These are phyloP conservation scores for Margaritispora aquatica DNA, from an alignment of 495 filamentous ascomycete genomes.

Conservation along the genomic window DNA sequence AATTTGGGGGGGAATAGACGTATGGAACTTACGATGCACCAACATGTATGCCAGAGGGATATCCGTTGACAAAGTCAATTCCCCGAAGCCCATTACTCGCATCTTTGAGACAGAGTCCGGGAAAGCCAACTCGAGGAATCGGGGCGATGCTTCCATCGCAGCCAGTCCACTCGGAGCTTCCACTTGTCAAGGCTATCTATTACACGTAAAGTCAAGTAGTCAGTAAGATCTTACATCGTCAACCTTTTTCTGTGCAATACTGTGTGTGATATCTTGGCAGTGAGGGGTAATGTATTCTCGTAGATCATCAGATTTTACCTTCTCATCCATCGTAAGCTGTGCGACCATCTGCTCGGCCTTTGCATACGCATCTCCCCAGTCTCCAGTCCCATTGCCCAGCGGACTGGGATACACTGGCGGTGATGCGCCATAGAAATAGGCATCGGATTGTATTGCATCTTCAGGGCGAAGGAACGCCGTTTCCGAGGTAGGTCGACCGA, in stretches of 20 bases:
- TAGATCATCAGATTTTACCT: too few species aligned
- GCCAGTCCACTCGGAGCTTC: neutral
- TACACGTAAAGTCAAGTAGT: too few species aligned
- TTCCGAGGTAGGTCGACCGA: too few species aligned
- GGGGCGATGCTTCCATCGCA: slow-evolving; percentile 19
- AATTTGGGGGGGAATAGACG: too few species aligned
- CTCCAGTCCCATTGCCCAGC: neutral
- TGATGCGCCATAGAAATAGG: neutral
- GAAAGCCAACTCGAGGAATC: slow-evolving; percentile 48
- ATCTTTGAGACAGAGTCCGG: slow-evolving; percentile 57
- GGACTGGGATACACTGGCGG: slow-evolving; percentile 1
- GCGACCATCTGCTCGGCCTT: slow-evolving; percentile 48
- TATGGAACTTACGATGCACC: slow-evolving; percentile 24
- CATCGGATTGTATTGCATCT: too few species aligned
- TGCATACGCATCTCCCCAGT: slow-evolving; percentile 40
- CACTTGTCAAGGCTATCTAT: neutral
- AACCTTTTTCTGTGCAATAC: too few species aligned
- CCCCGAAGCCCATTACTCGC: slow-evolving; percentile 54
- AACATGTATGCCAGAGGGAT: slow-evolving; percentile 29
- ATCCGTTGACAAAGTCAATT: slow-evolving; percentile 53
- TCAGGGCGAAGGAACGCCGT: too few species aligned
- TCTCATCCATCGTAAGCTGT: slow-evolving; percentile 54
- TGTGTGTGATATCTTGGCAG: too few species aligned
- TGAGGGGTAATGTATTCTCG: too few species aligned
- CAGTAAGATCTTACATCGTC: too few species aligned